Evolutionary conservation across 345 rosid species (phyloP).

Genomic region (Capsella bursapastoris): DNA sequence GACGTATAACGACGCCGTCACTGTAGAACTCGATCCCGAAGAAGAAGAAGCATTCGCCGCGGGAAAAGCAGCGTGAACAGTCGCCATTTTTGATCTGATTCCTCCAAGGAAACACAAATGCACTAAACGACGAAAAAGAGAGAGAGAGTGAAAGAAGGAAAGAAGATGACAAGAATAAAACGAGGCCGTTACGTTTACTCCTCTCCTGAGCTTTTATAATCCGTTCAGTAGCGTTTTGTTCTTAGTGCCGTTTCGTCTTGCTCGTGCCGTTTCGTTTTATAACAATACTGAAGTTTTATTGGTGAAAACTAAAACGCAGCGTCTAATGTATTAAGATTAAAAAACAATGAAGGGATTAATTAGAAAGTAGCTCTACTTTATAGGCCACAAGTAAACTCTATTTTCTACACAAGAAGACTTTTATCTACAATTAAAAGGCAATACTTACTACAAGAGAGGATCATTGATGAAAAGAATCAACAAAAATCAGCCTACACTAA

Average conservation of each 20-base stretch:
- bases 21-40: slow-evolving; percentile 30
- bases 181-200: slow-evolving; percentile 2
- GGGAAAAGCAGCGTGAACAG: slow-evolving; percentile 36
- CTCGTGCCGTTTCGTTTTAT: slow-evolving; percentile 25
- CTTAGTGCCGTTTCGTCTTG: slow-evolving; percentile 28
- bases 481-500: slow-evolving; percentile 31
- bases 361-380: too few relatives aligned
- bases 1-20: slow-evolving; percentile 63
- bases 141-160: neutral
- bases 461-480: slow-evolving; percentile 13
- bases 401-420: neutral
- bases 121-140: slow-evolving; percentile 14
- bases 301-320: too few relatives aligned
- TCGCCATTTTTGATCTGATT: slow-evolving; percentile 50
- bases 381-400: too few relatives aligned
- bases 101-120: slow-evolving; percentile 6
- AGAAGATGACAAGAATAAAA: neutral
- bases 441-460: neutral
- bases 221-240: slow-evolving; percentile 8
- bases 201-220: slow-evolving; percentile 20
- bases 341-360: too few relatives aligned
- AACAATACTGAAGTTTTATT: too few relatives aligned
- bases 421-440: slow-evolving; percentile 2
- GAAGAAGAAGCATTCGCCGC: slow-evolving; percentile 44
- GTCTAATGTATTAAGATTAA: too few relatives aligned